A percentile compares a stretch with the other conserved stretches of the same genome.
These are phyloP conservation scores for Symmetrospora coprosmae DNA, from an alignment of 768 basidiomycete species.

Conservation along the genomic window DNA sequence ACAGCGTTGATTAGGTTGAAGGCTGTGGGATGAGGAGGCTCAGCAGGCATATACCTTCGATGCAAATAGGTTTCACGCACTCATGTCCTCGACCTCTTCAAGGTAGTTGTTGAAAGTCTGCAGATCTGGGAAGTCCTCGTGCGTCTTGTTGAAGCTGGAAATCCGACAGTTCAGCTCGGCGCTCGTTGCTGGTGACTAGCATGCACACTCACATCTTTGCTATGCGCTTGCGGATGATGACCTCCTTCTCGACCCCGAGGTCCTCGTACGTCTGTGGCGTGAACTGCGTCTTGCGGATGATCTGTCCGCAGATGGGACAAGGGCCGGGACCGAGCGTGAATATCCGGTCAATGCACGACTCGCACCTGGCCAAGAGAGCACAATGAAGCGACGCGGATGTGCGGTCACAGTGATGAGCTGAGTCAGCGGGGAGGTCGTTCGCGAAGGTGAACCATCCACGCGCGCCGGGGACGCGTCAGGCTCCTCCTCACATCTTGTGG, in stretches of 20 bases:
- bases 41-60: neutral
- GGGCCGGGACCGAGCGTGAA: constrained; percentile 92
- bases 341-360: constrained; percentile 90
- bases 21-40: constrained; percentile 43
- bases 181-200: neutral
- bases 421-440: no score
- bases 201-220: constrained; percentile 59
- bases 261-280: constrained; percentile 90
- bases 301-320: constrained; percentile 80
- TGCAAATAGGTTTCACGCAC: constrained; percentile 39
- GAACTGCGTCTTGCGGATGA: constrained; percentile 83
- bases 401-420: neutral
- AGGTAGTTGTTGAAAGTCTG: constrained; percentile 84
- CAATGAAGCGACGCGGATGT: neutral
- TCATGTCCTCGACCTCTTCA: constrained; percentile 86
- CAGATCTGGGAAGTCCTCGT: constrained; percentile 71
- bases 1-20: constrained; percentile 91
- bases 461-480: constrained; percentile 31
- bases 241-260: constrained; percentile 82
- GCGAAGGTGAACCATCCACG: neutral
- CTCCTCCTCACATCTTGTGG: constrained; percentile 92
- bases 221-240: constrained; percentile 69
- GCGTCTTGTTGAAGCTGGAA: constrained; percentile 76
- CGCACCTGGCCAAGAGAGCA: constrained; percentile 54
- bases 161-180: neutral